These are phyloP conservation scores for Rubia balearica DNA, from an alignment of 305 asterid species.

Conservation along the genomic window DNA sequence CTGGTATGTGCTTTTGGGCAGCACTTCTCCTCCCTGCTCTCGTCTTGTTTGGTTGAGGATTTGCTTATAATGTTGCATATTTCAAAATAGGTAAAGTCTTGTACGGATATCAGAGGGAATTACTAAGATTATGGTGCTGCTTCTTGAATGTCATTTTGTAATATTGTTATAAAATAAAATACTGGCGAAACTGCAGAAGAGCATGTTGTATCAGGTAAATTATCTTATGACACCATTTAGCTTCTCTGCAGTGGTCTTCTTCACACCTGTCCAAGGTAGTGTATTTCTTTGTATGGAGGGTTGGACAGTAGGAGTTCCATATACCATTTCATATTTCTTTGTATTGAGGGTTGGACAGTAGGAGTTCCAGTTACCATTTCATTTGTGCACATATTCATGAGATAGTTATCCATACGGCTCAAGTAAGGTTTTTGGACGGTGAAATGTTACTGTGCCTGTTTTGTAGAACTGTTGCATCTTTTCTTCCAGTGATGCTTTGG, in stretches of 20 bases:
- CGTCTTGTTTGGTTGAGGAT: background rate
- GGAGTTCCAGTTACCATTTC: background rate
- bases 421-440: background rate
- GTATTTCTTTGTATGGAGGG: background rate
- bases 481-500: background rate
- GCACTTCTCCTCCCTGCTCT: background rate
- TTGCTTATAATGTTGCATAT: constrained; percentile 8
- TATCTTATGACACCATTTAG: background rate
- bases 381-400: background rate
- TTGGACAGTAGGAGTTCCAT: background rate
- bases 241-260: background rate
- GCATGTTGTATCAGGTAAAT: background rate
- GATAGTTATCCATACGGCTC: background rate
- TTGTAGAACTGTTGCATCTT: background rate
- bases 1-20: background rate
- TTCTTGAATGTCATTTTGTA: background rate
- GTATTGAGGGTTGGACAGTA: background rate
- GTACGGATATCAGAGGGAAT: background rate
- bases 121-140: background rate
- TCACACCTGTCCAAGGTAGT: background rate
- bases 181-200: background rate
- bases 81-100: background rate
- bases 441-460: background rate
- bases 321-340: no score
- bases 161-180: background rate